Evolutionary conservation across 1,139 yeast genomes (phyloP), one percentile per base, ranked within the genome.

Genomic region (Yamadazyma aaseri): DNA sequence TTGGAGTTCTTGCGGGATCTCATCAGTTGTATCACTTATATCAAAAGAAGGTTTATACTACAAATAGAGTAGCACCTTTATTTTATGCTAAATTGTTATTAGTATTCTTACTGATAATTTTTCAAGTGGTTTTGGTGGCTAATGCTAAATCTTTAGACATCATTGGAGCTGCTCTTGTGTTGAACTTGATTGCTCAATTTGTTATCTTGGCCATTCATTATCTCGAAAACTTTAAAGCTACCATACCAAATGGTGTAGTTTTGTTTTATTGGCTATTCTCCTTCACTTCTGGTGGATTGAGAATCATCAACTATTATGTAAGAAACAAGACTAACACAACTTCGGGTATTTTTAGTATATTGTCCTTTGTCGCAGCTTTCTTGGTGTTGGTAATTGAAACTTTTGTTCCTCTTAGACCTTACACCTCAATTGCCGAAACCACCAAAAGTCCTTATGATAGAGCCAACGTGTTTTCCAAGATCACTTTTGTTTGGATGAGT

Each of bases 401-500:
- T 44, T 50, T 69, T 17, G 51, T 64, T 23, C 60, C 81, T 66
- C 45, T 73, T 56, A 42, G 69, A 60, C 55, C 78, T 55, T 33
- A 44, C 42, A 50, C 65, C 11, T 57, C 70, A 12, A 56, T 60
- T 36, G 69, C 67, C 33, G 63, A 68, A n/a, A 51, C 66, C 21
- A 55, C 60, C 21, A 71, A 66, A 34, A 56, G 72, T 44, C 95
- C 97, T 3, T 80, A 76, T 43, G 97, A 90, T 50, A 63, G 63
- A 23, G 95, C 99, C 9, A 85, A 90, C 53, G 64, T 89, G 16
- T 89, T 90, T 51, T 79, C 95, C 12, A 73, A 76, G 41, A 66
- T 94, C 39, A 80, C 95, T 0, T 92, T 92, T 57, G 68, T 79
- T 27, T 92, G 99, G 99, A 85, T 92, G 95, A 78, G 90, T 2